Evolutionary conservation across 1,284 basidiomycete genomes (phyloP).

Genomic region (Gymnopus androsaceus): DNA sequence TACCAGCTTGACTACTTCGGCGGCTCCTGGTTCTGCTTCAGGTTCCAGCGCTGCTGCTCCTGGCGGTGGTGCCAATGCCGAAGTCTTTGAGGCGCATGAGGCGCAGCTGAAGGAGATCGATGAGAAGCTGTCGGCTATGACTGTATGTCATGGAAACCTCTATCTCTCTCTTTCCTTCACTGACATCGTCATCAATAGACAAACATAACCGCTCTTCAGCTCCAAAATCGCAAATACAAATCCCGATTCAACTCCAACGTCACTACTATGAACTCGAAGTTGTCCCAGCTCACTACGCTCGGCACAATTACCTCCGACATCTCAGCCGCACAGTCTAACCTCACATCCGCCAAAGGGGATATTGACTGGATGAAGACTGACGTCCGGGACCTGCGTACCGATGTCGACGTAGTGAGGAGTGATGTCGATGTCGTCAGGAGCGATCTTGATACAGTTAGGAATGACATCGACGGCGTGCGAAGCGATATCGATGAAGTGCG

Average conservation of each 20-base stretch:
- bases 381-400: constrained; percentile 25
- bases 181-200: constrained; percentile 23
- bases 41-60: background rate
- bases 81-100: background rate
- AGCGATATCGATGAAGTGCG: background rate
- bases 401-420: background rate
- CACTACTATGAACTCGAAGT: constrained; percentile 33
- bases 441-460: background rate
- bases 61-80: background rate
- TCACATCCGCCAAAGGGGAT: background rate
- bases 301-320: background rate
- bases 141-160: constrained; percentile 1
- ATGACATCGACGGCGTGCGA: background rate
- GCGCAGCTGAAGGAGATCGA: background rate
- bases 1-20: too few species aligned
- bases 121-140: background rate
- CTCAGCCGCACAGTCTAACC: background rate
- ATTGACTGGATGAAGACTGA: background rate
- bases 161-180: background rate
- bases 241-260: constrained; percentile 40
- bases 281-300: constrained; percentile 44
- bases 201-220: constrained; percentile 38
- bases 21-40: too few species aligned
- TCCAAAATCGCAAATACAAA: constrained; percentile 40
- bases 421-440: background rate